These are phyloP conservation scores for Phascolomyces articulosus DNA, from an alignment of 371 early-diverging fungal species.

Conservation along the genomic window DNA sequence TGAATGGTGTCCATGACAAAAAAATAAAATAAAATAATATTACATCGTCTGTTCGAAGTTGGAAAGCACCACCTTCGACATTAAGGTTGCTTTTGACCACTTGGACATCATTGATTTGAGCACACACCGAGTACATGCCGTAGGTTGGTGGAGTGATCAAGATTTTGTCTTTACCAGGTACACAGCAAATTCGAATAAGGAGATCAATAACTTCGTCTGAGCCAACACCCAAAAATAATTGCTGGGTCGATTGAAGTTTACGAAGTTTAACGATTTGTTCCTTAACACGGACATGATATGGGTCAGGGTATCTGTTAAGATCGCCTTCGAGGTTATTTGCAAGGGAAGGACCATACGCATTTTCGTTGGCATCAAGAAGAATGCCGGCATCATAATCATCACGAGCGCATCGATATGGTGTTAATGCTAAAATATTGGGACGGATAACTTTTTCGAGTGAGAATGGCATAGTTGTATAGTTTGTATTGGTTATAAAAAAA, in stretches of 20 bases:
- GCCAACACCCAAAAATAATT: constrained; percentile 95
- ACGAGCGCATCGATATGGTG: constrained; percentile 96
- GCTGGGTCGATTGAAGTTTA: constrained; percentile 58
- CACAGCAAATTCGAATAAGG: constrained; percentile 88
- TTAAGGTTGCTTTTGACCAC: constrained; percentile 83
- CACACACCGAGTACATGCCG: constrained; percentile 97
- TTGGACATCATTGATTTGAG: constrained; percentile 91
- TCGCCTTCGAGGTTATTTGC: constrained; percentile 39
- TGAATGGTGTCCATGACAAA: too few species aligned
- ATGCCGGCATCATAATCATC: constrained; percentile 94
- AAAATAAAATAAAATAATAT: constrained; percentile 9
- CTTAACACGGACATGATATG: constrained; percentile 86
- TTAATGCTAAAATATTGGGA: constrained; percentile 90
- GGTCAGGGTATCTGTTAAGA: constrained; percentile 96
- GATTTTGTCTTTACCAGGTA: constrained; percentile 89
- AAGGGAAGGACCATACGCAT: constrained; percentile 85
- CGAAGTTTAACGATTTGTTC: constrained; percentile 73
- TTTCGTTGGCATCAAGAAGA: constrained; percentile 97
- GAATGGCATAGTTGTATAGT: constrained; percentile 47
- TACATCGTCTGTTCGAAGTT: constrained; percentile 80
- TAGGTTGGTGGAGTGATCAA: constrained; percentile 97
- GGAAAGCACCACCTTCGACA: constrained; percentile 81
- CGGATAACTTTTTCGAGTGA: constrained; percentile 78
- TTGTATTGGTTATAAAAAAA: background rate
- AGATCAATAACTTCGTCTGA: constrained; percentile 96